Evolutionary conservation across 345 rosid genomes (phyloP).

Genomic region (Hypericum androsaemum): DNA sequence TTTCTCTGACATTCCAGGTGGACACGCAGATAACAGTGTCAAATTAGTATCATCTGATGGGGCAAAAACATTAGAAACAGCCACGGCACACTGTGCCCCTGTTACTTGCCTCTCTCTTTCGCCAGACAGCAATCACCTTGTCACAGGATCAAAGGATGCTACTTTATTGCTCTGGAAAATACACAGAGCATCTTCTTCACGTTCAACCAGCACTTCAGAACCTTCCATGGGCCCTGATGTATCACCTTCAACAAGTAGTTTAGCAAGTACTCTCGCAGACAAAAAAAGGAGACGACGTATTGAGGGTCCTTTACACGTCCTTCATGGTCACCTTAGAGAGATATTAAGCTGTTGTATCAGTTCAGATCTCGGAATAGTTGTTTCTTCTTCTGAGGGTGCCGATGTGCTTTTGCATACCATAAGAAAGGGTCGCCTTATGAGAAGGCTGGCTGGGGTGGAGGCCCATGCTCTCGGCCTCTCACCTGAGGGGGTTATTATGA

Average conservation of each 20-base stretch:
- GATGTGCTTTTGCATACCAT: slow-evolving; percentile 73
- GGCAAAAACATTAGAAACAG: slow-evolving; percentile 83
- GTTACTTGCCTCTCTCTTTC: slow-evolving; percentile 96
- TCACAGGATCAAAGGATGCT: slow-evolving; percentile 79
- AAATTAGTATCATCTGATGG: slow-evolving; percentile 80
- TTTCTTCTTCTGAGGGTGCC: slow-evolving; percentile 64
- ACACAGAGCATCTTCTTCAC: slow-evolving; percentile 46
- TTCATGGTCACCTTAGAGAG: slow-evolving; percentile 75
- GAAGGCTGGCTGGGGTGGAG: slow-evolving; percentile 64
- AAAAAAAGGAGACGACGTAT: slow-evolving; percentile 51
- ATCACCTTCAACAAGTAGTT: slow-evolving; percentile 33
- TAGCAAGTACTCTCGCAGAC: slow-evolving; percentile 41
- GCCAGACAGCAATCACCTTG: slow-evolving; percentile 71
- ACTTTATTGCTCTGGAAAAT: slow-evolving; percentile 90
- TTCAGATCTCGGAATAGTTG: slow-evolving; percentile 78
- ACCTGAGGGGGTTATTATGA: slow-evolving; percentile 64
- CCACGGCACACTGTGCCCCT: slow-evolving; percentile 85
- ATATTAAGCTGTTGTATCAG: slow-evolving; percentile 70
- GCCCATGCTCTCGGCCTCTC: slow-evolving; percentile 82
- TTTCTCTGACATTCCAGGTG: slow-evolving; percentile 43
- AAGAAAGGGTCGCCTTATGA: slow-evolving; percentile 78
- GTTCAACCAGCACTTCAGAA: slow-evolving; percentile 43
- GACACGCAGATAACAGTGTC: slow-evolving; percentile 87
- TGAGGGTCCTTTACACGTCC: slow-evolving; percentile 93
- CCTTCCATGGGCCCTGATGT: slow-evolving; percentile 35